Conservation (phyloP, 495 filamentous ascomycete genomes). For the Aspergillus ellipticus region DNA sequence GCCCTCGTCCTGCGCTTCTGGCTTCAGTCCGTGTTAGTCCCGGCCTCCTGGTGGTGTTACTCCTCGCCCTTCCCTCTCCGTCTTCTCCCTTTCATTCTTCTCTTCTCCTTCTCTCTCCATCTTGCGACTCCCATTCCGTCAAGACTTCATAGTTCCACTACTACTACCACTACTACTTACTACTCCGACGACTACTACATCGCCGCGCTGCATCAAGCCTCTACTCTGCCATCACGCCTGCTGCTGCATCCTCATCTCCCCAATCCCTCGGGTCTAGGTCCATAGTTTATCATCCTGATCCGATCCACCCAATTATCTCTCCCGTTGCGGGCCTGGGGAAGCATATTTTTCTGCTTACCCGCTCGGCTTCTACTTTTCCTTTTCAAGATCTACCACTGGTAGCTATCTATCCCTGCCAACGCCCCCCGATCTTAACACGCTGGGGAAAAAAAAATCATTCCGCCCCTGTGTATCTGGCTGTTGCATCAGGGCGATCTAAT, state of each 20-base stretch:
- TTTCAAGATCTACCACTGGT: conserved; percentile 23
- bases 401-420: conserved; percentile 36
- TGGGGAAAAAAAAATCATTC: conserved; percentile 4
- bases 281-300: neutral
- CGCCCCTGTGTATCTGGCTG: neutral
- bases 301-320: neutral
- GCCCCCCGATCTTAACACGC: conserved; percentile 19
- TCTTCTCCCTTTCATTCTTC: conserved; percentile 11
- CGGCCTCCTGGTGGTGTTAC: neutral
- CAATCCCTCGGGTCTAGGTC: neutral
- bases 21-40: neutral
- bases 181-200: conserved; percentile 4
- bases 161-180: conserved; percentile 7
- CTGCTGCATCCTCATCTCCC: conserved; percentile 1
- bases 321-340: conserved; percentile 9
- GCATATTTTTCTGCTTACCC: conserved; percentile 21
- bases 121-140: conserved; percentile 1
- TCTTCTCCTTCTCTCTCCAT: conserved; percentile 8
- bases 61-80: conserved; percentile 11
- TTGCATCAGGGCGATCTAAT: neutral
- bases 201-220: neutral
- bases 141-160: conserved; percentile 20
- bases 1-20: conserved; percentile 8
- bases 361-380: conserved; percentile 19
- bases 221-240: neutral